A percentile compares a stretch with the other conserved stretches of the same genome.
Evolutionary conservation across 257 asterid species (phyloP).

Genomic region (Prunella vulgaris): DNA sequence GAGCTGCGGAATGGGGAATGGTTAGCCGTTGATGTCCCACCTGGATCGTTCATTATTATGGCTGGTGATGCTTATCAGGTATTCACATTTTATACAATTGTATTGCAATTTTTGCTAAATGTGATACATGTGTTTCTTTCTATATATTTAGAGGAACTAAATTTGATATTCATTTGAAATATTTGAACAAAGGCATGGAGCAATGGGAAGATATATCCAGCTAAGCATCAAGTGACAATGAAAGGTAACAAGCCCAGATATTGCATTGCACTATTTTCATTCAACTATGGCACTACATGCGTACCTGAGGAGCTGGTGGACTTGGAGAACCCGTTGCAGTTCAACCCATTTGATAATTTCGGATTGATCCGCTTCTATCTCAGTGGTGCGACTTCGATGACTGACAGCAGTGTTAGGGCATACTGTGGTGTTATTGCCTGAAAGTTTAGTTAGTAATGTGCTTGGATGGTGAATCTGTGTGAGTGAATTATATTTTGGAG

Average conservation of each 20-base stretch:
- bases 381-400: constrained; percentile 23
- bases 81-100: neutral
- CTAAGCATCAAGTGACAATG: constrained; percentile 50
- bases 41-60: constrained; percentile 50
- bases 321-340: constrained; percentile 44
- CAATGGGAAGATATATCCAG: constrained; percentile 51
- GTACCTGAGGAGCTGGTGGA: constrained; percentile 59
- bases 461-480: neutral
- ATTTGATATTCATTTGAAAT: neutral
- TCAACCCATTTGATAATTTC: constrained; percentile 43
- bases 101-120: neutral
- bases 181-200: constrained; percentile 58
- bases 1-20: constrained; percentile 49
- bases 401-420: constrained; percentile 33
- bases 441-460: constrained; percentile 5
- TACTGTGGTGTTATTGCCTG: constrained; percentile 39
- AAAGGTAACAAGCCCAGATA: constrained; percentile 41
- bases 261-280: constrained; percentile 46
- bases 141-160: neutral
- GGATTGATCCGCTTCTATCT: constrained; percentile 42
- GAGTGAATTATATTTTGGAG: neutral
- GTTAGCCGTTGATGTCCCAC: constrained; percentile 43
- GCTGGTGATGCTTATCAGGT: constrained; percentile 59
- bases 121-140: neutral
- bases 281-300: constrained; percentile 35